These are phyloP conservation scores for Paramecium sonneborni DNA, from an alignment of 73 alveolate species.

Conservation along the genomic window DNA sequence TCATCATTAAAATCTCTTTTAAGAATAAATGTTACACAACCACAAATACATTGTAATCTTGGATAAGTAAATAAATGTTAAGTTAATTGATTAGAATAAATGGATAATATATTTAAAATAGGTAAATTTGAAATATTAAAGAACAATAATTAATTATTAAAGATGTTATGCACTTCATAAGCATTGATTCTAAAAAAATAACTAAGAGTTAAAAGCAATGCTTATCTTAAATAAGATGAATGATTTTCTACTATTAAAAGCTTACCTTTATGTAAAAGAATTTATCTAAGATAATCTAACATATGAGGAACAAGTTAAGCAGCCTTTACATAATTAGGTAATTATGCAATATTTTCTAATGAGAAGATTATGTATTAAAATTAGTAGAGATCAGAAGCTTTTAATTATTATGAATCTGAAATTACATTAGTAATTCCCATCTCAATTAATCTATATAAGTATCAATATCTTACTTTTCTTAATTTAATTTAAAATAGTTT, in stretches of 20 bases:
- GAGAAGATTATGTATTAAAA: constrained; percentile 69
- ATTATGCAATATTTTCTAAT: constrained; percentile 69
- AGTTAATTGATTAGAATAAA: neutral
- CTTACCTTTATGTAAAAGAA: constrained; percentile 89
- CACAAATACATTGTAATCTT: constrained; percentile 82
- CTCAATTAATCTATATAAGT: neutral
- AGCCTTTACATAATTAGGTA: constrained; percentile 66
- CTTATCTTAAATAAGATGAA: constrained; percentile 78
- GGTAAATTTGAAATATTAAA: neutral
- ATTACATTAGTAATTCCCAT: constrained; percentile 89
- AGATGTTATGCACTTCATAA: constrained; percentile 85
- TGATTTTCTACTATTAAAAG: constrained; percentile 93
- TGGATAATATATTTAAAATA: constrained; percentile 51
- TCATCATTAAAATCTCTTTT: constrained; percentile 76
- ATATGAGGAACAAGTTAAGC: constrained; percentile 73
- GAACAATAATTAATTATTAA: constrained; percentile 5
- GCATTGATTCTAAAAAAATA: constrained; percentile 85
- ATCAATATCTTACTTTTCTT: neutral
- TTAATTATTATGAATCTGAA: constrained; percentile 67
- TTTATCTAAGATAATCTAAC: constrained; percentile 89
- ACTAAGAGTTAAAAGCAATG: constrained; percentile 80
- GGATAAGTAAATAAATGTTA: constrained; percentile 78
- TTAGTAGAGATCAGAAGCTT: constrained; percentile 68
- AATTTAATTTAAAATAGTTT: constrained; percentile 62
- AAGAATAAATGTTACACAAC: constrained; percentile 72